These are phyloP conservation scores for Tetracladium maxilliforme DNA, from an alignment of 2,329 filamentous ascomycete genomes.

Conservation along the genomic window DNA sequence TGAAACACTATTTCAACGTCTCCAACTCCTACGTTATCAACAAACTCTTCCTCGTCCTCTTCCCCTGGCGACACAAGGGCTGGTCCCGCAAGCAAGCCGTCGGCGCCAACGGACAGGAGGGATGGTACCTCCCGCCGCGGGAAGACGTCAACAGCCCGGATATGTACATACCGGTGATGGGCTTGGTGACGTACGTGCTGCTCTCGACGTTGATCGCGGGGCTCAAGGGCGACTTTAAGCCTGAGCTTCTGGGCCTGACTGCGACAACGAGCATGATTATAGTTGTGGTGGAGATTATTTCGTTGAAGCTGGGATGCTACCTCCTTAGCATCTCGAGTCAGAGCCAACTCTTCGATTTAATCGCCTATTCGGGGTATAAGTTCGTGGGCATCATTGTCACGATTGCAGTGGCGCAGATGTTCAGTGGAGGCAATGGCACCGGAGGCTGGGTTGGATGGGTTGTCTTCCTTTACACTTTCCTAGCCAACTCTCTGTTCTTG, in stretches of 20 bases:
- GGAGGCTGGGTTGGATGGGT: slow-evolving; percentile 81
- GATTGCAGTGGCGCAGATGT: slow-evolving; percentile 61
- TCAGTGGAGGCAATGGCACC: slow-evolving; percentile 67
- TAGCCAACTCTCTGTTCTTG: slow-evolving; percentile 90
- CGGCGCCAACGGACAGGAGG: slow-evolving; percentile 53
- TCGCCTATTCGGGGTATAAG: slow-evolving; percentile 97
- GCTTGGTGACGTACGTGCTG: slow-evolving; percentile 91
- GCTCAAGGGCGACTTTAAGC: slow-evolving; percentile 80
- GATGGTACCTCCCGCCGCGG: slow-evolving; percentile 76
- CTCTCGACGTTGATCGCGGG: slow-evolving; percentile 84
- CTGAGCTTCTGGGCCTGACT: slow-evolving; percentile 81
- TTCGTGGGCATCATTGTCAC: slow-evolving; percentile 95
- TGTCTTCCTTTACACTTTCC: slow-evolving; percentile 81
- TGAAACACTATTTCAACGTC: slow-evolving; percentile 99
- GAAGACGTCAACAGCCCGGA: slow-evolving; percentile 97
- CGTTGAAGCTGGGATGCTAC: slow-evolving; percentile 84
- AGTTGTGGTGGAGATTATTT: slow-evolving; percentile 76
- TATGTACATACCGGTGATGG: slow-evolving; percentile 99
- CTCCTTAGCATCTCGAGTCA: slow-evolving; percentile 88
- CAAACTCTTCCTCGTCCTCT: slow-evolving; percentile 86
- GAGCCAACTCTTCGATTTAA: slow-evolving; percentile 80
- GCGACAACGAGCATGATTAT: slow-evolving; percentile 73
- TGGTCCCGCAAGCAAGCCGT: slow-evolving; percentile 85
- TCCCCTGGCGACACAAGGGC: slow-evolving; percentile 94
- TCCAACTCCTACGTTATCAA: slow-evolving; percentile 92